Evolutionary conservation across 345 rosid species (phyloP), one percentile per base, ranked within the genome.

Genomic region (Arabidopsis suecica): DNA sequence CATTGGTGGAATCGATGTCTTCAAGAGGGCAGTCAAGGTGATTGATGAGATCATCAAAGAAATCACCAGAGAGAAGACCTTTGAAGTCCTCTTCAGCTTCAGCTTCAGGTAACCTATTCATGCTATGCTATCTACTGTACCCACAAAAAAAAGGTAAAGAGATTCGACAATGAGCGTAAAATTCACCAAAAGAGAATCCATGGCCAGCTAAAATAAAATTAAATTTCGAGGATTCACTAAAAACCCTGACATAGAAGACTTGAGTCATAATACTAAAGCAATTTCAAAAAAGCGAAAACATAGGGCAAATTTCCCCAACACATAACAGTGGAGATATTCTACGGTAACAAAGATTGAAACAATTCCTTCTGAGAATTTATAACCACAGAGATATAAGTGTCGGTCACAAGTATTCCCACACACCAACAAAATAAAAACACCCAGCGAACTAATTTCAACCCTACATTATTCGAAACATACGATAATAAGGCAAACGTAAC

Each of bases 21-120:
- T 91, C 97, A 53, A 80, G 53, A 0, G 97, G 88, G 33, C 85
- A 78, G 69, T 88, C 93, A 5, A 89, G 48, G n/a, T 56, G 80
- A 53, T 82, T 81, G 45, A 88, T 59, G 58, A 83, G 78, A 49
- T 85, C 88, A 71, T 87, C 89, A 58, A 88, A 86, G 65, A 88
- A 84, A 74, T 87, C 89, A 77, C 89, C 97, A 0, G 83, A 55
- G 23, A 84, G 73, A 22, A 84, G 71, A 18, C 84, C 86, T 48
- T 82, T 76, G 37, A 91, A 78, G 33, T 83, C 80, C 57, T 81
- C 84, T 50, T 88, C 93, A 28, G 32, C 32, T 28, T 28, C 32
- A 44, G 79, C 83, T 50, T 90, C 91, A 38, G 81, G 68, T 18
- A 80, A 79, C 93, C 90, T 85, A 63, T 34, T 82, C 86, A 84